Base-by-base conservation (phyloP, 1,284 basidiomycete species). In the Sporisorium iseilematis-ciliati region DNA sequence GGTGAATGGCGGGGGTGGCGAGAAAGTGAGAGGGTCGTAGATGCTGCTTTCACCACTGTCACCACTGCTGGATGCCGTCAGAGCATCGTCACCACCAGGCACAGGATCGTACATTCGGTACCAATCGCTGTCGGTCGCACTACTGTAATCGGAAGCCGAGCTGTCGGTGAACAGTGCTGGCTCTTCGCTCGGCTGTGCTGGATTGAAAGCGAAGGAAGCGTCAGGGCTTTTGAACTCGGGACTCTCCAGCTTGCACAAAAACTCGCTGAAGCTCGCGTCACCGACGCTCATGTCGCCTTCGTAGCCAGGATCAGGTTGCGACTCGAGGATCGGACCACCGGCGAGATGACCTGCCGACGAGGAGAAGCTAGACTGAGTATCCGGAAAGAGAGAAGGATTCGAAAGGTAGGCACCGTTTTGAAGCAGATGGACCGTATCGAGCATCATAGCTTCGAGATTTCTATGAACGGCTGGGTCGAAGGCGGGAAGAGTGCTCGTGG, bases 71-170 rank as follows among this genome's bases (percentile, higher is more conserved):
- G 33, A 16, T 25, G 11, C 41, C 11, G 46, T 38, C 20, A 18
- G 23, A 23, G 26, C 23, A 35, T 53, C 42, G 18, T 1, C 8
- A 18, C 16, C n/a, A 16, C 23, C 31, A n/a, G n/a, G n/a, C 3
- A 29, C 25, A 8, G 21, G 16, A 18, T 50, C 60, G 26, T 42
- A 4, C 29, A 55, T 18, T 1, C 45, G 33, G 12, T 42, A 35
- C 60, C 60, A 62, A 0, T 43, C 46, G 5, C 54, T 52, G 26
- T 38, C 40, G 4, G 55, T 35, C 3, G 55, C n/a, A 7, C 26
- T 6, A 25, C 55, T 48, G 21, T 16, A 23, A 3, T 57, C 55
- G 0, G 54, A 46, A 3, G 43, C 29, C 5, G 43, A 23, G 21
- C 43, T 48, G 12, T 35, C 20, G 5, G 45, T 49, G 45, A 40